These are phyloP conservation scores for Aspergillus bridgeri DNA, from an alignment of 495 filamentous ascomycete genomes.

Conservation along the genomic window DNA sequence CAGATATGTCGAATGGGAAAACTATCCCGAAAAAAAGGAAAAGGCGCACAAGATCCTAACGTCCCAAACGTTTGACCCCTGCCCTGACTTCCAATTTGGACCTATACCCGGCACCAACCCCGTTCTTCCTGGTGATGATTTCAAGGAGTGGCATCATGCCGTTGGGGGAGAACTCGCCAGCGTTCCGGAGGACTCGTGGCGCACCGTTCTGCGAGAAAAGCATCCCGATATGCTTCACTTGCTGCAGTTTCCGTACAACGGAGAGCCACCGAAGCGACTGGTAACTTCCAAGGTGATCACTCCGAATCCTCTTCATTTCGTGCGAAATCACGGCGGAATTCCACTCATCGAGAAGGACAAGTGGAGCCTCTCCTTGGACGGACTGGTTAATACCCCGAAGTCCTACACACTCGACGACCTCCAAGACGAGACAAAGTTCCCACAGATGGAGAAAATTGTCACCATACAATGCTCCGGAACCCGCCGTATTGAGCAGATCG, in stretches of 20 bases:
- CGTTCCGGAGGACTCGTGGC: slow-evolving; percentile 55
- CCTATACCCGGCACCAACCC: slow-evolving; percentile 62
- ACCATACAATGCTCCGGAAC: slow-evolving; percentile 70
- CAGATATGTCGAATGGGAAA: slow-evolving; percentile 66
- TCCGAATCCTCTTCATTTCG: slow-evolving; percentile 57
- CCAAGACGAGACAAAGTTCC: slow-evolving; percentile 53
- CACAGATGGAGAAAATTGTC: slow-evolving; percentile 49
- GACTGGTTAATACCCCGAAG: slow-evolving; percentile 54
- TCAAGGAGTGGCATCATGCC: slow-evolving; percentile 63
- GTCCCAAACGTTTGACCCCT: slow-evolving; percentile 53
- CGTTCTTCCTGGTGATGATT: slow-evolving; percentile 58
- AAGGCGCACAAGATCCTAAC: slow-evolving; percentile 53
- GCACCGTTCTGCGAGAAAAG: slow-evolving; percentile 57
- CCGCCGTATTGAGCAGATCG: slow-evolving; percentile 63
- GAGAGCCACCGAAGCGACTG: slow-evolving; percentile 55
- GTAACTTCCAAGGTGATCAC: slow-evolving; percentile 53
- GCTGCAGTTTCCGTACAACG: slow-evolving; percentile 69
- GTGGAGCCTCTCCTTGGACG: slow-evolving; percentile 51
- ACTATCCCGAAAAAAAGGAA: slow-evolving; percentile 62
- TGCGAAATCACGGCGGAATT: slow-evolving; percentile 66
- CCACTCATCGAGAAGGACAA: slow-evolving; percentile 55
- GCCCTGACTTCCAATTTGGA: slow-evolving; percentile 58
- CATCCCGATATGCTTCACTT: slow-evolving; percentile 64
- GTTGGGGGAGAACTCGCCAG: slow-evolving; percentile 47
- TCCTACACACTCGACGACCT: slow-evolving; percentile 53